phyloP scores from a whole-genome alignment of 75 land plant species.

The Ceratopteris richardii region DNA sequence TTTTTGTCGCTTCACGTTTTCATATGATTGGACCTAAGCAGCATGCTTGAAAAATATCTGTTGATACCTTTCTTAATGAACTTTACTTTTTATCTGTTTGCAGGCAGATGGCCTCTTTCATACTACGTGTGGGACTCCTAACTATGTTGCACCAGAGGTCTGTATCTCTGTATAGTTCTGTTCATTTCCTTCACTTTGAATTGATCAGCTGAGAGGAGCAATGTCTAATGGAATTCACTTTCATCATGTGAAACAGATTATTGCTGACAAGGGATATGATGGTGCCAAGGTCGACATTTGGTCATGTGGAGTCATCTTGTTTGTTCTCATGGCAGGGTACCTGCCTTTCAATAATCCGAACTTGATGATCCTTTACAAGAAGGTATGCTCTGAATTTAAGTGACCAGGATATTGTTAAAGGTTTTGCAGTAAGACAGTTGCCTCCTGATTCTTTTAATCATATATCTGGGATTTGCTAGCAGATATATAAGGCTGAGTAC shows the following conservation, averaged over 20 bases:
- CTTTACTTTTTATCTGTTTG: no score
- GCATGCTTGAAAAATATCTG: no score
- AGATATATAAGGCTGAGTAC: conserved; percentile 49
- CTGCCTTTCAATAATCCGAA: conserved; percentile 11
- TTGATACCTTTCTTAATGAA: no score
- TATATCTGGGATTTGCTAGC: no score
- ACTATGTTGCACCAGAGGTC: conserved; percentile 82
- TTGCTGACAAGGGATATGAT: conserved; percentile 11
- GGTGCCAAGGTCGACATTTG: conserved; percentile 15
- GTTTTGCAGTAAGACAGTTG: background rate
- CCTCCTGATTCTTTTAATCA: no score
- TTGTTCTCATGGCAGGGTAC: conserved; percentile 16
- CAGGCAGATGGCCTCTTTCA: conserved; percentile 77
- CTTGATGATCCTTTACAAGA: background rate
- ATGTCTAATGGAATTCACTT: no score
- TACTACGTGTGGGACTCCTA: conserved; percentile 88
- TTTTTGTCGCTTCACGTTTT: no score
- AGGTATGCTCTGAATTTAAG: background rate
- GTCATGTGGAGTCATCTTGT: conserved; percentile 21
- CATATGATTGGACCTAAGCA: no score
- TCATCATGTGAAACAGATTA: conserved; percentile 7
- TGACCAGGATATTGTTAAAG: background rate
- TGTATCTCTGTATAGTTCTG: background rate
- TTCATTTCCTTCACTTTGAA: no score
- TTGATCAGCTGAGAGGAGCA: no score